Base-by-base conservation (phyloP, 2,329 filamentous ascomycete species). In the Aspergillus alliaceus region DNA sequence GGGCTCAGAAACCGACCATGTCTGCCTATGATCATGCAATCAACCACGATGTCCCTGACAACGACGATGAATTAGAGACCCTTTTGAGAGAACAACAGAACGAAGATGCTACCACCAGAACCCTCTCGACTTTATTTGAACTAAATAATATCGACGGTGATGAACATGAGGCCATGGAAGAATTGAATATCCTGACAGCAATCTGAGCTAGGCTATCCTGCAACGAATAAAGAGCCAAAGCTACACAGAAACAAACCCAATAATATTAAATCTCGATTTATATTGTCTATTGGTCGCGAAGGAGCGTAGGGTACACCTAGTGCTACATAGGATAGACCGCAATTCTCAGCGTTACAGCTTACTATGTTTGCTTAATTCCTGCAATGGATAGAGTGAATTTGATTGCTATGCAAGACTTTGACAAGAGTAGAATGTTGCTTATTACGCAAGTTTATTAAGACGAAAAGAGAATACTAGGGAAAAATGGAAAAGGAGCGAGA, bases 81-180 rank as follows among this genome's bases (percentile, higher is more conserved):
- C 70, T 86, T 27, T 73, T 86, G 52, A 80, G 78, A 29, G 82
- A 84, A 59, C 77, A 79, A 39, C 72, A 72, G 47, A 59, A 20
- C 22, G 14, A 35, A 14, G 32, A 25, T 64, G 71, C 4, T 70
- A 80, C 34, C 72, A 78, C 24, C 86, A 84, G 44, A n/a, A n/a
- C 69, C 82, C 80, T 1, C 86, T 87, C 53, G 86, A 89, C 14
- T 85, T 89, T 72, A 87, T 4, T 4, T 29, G n/a, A 47, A 11
- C 5, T 29, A 11, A 29, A 18, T 9, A 39, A 39, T 39, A n/a
- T 29, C n/a, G 27, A 18, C n/a, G 15, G 3, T 2, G 44, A 47
- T 31, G 44, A 29, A 20, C 4, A 14, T 8, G 40, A 86, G 58
- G 86, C 83, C 1, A 87, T 91, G 85, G 84, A 69, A 49, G 68